Evolutionary conservation across 495 filamentous ascomycete genomes (phyloP).

Genomic region (Aspergillus heteromorphus): DNA sequence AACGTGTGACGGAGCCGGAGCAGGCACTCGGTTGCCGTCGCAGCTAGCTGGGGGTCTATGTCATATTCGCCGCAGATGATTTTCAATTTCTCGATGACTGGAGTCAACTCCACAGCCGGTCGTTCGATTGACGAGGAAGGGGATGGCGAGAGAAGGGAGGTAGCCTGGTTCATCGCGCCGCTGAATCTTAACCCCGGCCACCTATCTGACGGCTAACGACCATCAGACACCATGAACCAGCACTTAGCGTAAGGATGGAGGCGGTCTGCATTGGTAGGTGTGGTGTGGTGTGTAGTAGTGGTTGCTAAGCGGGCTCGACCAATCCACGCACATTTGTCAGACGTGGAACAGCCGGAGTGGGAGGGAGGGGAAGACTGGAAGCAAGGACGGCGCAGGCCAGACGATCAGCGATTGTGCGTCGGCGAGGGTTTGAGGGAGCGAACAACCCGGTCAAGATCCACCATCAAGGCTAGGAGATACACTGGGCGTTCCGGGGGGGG

Average conservation of each 20-base stretch:
- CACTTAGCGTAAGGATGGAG: constrained; percentile 28
- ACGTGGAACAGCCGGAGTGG: constrained; percentile 12
- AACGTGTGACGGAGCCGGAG: constrained; percentile 52
- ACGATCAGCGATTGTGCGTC: constrained; percentile 18
- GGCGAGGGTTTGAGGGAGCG: background rate
- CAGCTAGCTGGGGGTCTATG: constrained; percentile 24
- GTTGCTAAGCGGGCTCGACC: background rate
- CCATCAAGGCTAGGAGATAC: background rate
- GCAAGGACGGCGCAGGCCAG: constrained; percentile 6
- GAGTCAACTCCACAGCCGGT: constrained; percentile 55
- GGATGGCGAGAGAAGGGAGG: constrained; percentile 54
- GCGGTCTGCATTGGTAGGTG: constrained; percentile 42
- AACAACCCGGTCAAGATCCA: background rate
- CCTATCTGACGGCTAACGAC: constrained; percentile 33
- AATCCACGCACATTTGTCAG: constrained; percentile 8
- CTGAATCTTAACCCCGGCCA: constrained; percentile 35
- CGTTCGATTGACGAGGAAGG: constrained; percentile 55
- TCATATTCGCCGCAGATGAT: constrained; percentile 19
- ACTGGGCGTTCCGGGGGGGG: background rate
- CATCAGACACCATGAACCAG: constrained; percentile 38
- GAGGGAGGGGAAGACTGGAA: constrained; percentile 11
- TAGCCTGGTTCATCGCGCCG: constrained; percentile 34
- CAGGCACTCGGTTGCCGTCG: constrained; percentile 34
- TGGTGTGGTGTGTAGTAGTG: constrained; percentile 15
- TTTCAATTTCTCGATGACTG: constrained; percentile 51